Base-by-base conservation (phyloP, 345 rosid species). In the Citrus hindsii region DNA sequence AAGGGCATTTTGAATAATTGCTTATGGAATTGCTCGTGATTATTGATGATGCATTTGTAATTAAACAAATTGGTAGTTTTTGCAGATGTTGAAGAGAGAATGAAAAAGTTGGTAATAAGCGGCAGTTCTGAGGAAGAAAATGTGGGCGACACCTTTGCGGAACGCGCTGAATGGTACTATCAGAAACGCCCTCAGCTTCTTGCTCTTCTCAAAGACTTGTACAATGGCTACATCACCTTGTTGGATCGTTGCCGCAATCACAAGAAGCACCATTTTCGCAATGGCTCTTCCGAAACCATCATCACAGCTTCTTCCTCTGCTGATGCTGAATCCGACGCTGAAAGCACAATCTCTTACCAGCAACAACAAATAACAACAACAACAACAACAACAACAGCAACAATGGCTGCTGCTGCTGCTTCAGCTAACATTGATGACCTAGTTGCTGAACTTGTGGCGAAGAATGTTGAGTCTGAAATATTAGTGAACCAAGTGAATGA, bases 131-230 rank as follows among this genome's bases (percentile, higher is more conserved):
- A 80, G 74, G 88, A 83, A 79, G 83, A 85, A 5, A 77, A 82
- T 27, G 83, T 75, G 0, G 86, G 87, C 12, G 93, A 92, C 59
- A 88, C 91, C 2, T 90, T 92, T 56, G 89, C 88, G 40, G 87
- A 88, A 55, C 88, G 97, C 0, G 94, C 97, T 60, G 90, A 92
- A 71, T 88, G 92, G 79, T 92, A 87, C 82, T 92, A 89, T 86
- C 87, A 82, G 81, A 87, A 80, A 76, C 88, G 94, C 38, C 97
- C 97, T 61, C 87, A 84, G 69, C 90, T 92, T 64, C 84, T 87
- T 40, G 81, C 84, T 42, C 85, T 90, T 46, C 91, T 91, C 67
- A 82, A 87, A 2, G 97, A 92, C 84, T 69, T 92, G 42, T 90
- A 90, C 85, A 89, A 85, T 79, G 86, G 85, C 66, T 92, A 90